Conservation (phyloP, 768 basidiomycete species). For the Leccinum rimulosum region DNA sequence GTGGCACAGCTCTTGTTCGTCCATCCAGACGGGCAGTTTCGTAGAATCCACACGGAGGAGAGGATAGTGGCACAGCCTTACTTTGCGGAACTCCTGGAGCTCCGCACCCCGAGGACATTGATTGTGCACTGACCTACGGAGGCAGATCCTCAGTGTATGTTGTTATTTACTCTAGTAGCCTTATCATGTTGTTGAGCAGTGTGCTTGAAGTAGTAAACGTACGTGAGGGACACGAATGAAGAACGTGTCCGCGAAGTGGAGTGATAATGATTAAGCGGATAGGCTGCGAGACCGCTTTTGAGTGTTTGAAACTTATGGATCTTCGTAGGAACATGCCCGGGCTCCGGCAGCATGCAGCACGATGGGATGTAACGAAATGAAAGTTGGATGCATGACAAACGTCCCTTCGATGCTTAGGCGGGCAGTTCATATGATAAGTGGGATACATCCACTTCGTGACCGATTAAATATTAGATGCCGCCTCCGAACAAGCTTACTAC, state of each 20-base stretch:
- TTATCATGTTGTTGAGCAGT: too few relatives aligned
- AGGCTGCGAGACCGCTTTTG: background rate
- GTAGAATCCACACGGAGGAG: constrained; percentile 23
- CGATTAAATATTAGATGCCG: constrained; percentile 26
- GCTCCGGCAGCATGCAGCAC: too few relatives aligned
- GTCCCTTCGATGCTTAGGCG: background rate
- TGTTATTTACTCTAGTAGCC: background rate
- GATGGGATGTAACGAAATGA: too few relatives aligned
- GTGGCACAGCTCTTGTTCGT: constrained; percentile 23
- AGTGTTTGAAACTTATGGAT: too few relatives aligned
- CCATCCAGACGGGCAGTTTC: constrained; percentile 21
- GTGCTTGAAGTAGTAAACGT: background rate
- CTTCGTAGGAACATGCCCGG: too few relatives aligned
- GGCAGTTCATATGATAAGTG: background rate
- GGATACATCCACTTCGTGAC: background rate
- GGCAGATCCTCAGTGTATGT: background rate
- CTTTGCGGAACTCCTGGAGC: constrained; percentile 10
- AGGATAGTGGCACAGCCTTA: constrained; percentile 21
- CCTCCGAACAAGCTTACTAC: constrained; percentile 73
- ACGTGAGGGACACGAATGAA: too few relatives aligned
- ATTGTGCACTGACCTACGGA: constrained; percentile 17
- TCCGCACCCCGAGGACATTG: constrained; percentile 20
- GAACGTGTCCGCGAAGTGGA: background rate
- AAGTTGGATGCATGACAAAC: background rate
- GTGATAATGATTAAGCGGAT: background rate